phyloP scores from a whole-genome alignment of 2,329 filamentous ascomycete genomes.

The Xylaria sp. region DNA sequence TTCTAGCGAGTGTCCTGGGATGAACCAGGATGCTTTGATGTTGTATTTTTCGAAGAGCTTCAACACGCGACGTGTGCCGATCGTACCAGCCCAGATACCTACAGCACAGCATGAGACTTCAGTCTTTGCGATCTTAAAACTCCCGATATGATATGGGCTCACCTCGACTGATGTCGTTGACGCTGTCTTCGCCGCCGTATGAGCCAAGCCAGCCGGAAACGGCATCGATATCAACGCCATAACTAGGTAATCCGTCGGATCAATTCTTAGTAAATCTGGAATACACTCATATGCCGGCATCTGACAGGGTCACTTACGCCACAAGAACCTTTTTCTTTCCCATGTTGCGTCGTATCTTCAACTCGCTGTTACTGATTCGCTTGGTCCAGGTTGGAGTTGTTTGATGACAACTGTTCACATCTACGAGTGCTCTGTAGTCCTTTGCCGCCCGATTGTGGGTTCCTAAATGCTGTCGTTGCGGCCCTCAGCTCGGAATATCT shows the following conservation, averaged over 20 bases:
- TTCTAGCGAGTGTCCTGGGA: constrained; percentile 53
- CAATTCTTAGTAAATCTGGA: background rate
- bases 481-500: too few species aligned
- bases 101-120: background rate
- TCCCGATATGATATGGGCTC: constrained; percentile 5
- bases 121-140: too few species aligned
- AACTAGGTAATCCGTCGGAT: background rate
- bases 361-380: background rate
- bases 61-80: constrained; percentile 60
- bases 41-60: constrained; percentile 47
- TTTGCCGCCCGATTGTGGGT: too few species aligned
- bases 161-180: constrained; percentile 67
- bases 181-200: constrained; percentile 68
- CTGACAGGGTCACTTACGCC: constrained; percentile 3
- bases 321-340: constrained; percentile 18
- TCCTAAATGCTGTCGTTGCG: too few species aligned
- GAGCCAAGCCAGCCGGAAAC: constrained; percentile 71
- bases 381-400: background rate
- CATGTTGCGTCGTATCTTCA: background rate
- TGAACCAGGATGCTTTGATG: constrained; percentile 49
- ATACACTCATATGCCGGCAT: background rate
- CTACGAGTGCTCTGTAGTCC: too few species aligned
- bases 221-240: constrained; percentile 64
- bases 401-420: background rate
- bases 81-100: constrained; percentile 56